These are phyloP conservation scores for Paecilomyces variotii DNA, from an alignment of 2,329 filamentous ascomycete species.

Conservation along the genomic window DNA sequence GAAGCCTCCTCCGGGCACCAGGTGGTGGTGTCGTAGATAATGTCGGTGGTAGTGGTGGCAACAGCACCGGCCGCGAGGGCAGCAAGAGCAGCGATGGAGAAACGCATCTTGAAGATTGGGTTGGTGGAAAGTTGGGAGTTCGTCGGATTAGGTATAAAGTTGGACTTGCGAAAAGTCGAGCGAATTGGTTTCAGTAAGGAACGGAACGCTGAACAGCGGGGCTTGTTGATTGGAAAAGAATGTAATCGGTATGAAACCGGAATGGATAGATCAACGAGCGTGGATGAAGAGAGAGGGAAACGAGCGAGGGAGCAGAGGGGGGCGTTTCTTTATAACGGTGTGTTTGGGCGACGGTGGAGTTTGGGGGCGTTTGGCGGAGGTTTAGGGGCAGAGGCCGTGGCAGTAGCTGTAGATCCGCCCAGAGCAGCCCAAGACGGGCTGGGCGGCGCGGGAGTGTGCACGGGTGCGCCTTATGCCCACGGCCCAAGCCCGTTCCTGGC, in stretches of 20 bases:
- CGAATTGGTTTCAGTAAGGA: not conserved
- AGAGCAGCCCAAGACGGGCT: not conserved
- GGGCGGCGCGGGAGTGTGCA: not conserved
- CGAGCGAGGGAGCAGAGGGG: constrained; percentile 5
- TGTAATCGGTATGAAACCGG: constrained; percentile 30
- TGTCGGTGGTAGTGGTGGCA: constrained; percentile 12
- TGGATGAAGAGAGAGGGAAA: constrained; percentile 7
- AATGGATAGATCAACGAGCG: constrained; percentile 10
- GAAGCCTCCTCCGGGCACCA: constrained; percentile 28
- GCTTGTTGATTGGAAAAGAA: constrained; percentile 20
- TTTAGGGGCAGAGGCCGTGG: not conserved
- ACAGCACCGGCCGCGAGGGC: constrained; percentile 33
- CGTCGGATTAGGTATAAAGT: not conserved
- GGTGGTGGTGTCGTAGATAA: not conserved
- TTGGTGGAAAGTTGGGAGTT: not conserved
- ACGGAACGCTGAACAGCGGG: not conserved
- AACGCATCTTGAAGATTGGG: constrained; percentile 40
- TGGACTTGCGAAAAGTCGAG: constrained; percentile 1
- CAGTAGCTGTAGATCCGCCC: not conserved
- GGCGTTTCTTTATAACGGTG: not conserved
- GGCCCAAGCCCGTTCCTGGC: not conserved
- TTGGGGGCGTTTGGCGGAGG: not conserved
- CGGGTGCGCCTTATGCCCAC: not conserved
- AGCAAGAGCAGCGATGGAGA: constrained; percentile 35
- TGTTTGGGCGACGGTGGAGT: not conserved